phyloP scores from a whole-genome alignment of 495 filamentous ascomycete genomes.

The Aspergillus taichungensis region DNA sequence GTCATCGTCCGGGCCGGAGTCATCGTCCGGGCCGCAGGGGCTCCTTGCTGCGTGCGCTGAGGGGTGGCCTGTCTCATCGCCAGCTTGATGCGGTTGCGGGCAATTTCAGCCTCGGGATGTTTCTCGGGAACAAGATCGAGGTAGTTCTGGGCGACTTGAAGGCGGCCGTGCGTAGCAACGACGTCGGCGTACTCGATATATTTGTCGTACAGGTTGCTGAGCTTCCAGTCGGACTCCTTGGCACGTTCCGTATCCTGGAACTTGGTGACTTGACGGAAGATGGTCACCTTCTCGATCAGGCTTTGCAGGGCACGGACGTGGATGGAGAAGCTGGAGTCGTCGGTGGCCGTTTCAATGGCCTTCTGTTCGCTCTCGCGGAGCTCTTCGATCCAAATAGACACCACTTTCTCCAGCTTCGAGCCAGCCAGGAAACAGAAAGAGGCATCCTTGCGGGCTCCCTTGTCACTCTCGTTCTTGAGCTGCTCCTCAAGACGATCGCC shows the following conservation, averaged over 20 bases:
- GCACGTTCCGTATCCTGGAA: constrained; percentile 72
- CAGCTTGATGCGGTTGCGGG: constrained; percentile 75
- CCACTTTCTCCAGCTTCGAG: constrained; percentile 94
- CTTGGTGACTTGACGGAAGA: constrained; percentile 90
- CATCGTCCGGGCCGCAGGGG: constrained; percentile 3
- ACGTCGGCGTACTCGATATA: constrained; percentile 97
- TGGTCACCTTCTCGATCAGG: constrained; percentile 96
- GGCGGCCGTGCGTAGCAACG: constrained; percentile 78
- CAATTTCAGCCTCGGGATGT: constrained; percentile 83
- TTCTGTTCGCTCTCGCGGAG: constrained; percentile 72
- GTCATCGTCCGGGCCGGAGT: constrained; percentile 5
- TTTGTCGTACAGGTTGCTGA: constrained; percentile 80
- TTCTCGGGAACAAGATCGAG: constrained; percentile 77
- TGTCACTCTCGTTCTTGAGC: constrained; percentile 35
- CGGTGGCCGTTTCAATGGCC: constrained; percentile 53
- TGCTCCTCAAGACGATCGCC: constrained; percentile 84
- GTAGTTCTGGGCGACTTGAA: constrained; percentile 83
- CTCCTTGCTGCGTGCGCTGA: constrained; percentile 26
- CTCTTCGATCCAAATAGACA: constrained; percentile 86
- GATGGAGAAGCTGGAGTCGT: constrained; percentile 79
- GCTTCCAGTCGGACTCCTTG: constrained; percentile 73
- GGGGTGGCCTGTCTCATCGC: constrained; percentile 63
- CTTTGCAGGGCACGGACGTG: constrained; percentile 82
- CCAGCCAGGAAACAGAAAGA: constrained; percentile 93
- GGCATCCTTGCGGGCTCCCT: constrained; percentile 68